These are phyloP conservation scores for Fonsecaea erecta DNA, from an alignment of 2,329 filamentous ascomycete genomes.

Conservation along the genomic window DNA sequence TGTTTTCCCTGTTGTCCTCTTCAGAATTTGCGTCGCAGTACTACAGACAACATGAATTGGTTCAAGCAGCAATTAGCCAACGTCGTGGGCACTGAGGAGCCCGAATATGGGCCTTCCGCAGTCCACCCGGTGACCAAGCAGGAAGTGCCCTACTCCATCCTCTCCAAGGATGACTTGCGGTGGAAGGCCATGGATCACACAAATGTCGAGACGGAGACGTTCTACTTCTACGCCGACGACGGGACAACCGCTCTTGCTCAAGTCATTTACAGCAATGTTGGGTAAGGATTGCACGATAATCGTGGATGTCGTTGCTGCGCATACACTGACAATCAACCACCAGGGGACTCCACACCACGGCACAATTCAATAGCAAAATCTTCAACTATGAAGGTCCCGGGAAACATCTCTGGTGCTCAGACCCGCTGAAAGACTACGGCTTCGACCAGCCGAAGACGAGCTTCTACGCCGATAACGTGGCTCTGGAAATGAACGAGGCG, in stretches of 20 bases:
- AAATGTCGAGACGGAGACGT: constrained; percentile 90
- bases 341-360: constrained; percentile 86
- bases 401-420: constrained; percentile 81
- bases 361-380: constrained; percentile 93
- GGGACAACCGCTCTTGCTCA: constrained; percentile 80
- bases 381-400: constrained; percentile 76
- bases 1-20: not conserved
- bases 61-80: constrained; percentile 79
- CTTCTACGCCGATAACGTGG: constrained; percentile 85
- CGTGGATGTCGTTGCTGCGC: constrained; percentile 7
- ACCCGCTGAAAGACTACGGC: constrained; percentile 74
- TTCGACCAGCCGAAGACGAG: constrained; percentile 82
- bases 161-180: constrained; percentile 76
- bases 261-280: constrained; percentile 97
- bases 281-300: constrained; percentile 61
- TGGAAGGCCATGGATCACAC: constrained; percentile 84
- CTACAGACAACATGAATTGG: constrained; percentile 81
- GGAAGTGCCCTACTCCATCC: constrained; percentile 79
- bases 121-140: constrained; percentile 85
- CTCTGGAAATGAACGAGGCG: constrained; percentile 83
- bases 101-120: constrained; percentile 87
- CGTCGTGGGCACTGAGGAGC: constrained; percentile 94
- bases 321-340: constrained; percentile 22
- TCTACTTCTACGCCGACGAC: constrained; percentile 82
- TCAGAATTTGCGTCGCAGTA: constrained; percentile 11